Percentiles rank a stretch among this genome's conserved stretches.
Evolutionary conservation across 83 land plant genomes (phyloP).

Genomic region (Thuja plicata): DNA sequence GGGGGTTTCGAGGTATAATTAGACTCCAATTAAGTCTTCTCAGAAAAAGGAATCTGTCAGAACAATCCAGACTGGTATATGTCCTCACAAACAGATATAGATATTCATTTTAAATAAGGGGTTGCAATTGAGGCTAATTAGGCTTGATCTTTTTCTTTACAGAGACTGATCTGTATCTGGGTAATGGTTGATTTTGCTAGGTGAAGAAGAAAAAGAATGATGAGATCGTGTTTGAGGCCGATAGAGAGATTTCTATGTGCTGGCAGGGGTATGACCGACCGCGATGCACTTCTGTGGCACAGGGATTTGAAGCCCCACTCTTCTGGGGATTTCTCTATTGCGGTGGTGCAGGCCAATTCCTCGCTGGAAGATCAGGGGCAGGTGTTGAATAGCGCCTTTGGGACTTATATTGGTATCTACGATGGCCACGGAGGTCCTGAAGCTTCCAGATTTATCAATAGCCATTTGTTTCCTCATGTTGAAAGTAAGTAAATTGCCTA

Average conservation of each 20-base stretch:
- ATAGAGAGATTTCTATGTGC: constrained; percentile 26
- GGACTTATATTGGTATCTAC: constrained; percentile 65
- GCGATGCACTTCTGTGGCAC: constrained; percentile 49
- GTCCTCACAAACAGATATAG: no score
- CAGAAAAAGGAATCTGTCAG: no score
- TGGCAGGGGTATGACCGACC: constrained; percentile 12
- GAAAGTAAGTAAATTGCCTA: constrained; percentile 28
- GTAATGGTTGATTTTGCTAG: background rate
- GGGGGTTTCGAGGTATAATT: no score
- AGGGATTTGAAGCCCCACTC: constrained; percentile 57
- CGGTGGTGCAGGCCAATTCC: constrained; percentile 65
- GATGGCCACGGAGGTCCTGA: constrained; percentile 86
- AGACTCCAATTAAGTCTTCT: no score
- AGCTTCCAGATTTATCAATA: constrained; percentile 59
- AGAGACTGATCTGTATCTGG: background rate
- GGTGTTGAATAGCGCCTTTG: constrained; percentile 48
- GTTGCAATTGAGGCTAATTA: background rate
- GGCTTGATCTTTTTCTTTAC: background rate
- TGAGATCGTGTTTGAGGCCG: constrained; percentile 36
- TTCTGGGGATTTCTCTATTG: constrained; percentile 73
- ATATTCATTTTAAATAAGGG: no score
- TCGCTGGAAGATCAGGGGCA: constrained; percentile 64
- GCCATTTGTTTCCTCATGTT: constrained; percentile 43
- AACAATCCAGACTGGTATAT: no score
- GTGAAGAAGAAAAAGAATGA: constrained; percentile 18